Evolutionary conservation across 2,329 filamentous ascomycete species (phyloP), one percentile per base, ranked within the genome.

Genomic region (Colletotrichum magnum): DNA sequence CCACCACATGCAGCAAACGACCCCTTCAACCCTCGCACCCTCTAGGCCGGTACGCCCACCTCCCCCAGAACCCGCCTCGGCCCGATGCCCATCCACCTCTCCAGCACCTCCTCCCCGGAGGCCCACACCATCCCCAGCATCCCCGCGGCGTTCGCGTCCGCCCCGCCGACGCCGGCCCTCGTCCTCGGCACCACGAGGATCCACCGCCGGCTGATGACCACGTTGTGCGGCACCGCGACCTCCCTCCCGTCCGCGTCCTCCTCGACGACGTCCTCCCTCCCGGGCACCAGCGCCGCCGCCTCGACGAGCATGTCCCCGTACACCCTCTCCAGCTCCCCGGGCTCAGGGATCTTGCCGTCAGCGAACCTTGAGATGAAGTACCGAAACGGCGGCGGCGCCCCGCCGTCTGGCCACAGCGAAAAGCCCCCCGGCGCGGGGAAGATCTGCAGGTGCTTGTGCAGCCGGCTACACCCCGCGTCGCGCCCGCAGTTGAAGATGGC

Each of bases 401-500:
- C 21, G 15, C 64, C 59, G n/a, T 74, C 73, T 0, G 75, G 74
- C 72, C 77, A 75, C 28, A 72, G 61, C 60, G 62, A 64, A 69
- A 81, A 77, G 66, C 58, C 75, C 73, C 2, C 75, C 74, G 58
- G 69, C 12, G 64, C 70, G 6, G 81, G 82, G 6, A 85, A 73
- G 1, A 81, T 71, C 70, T 87, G 85, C 68, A 87, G 68, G 75
- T 86, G 85, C 74, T 87, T 87, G 70, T 87, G 85, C 57, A 81
- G 73, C 10, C 85, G 73, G 60, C 83, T 85, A 61, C 83, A 84
- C 1, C 85, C 84, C 6, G 80, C 82, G 4, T 76, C 76, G 47
- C 79, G 77, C 0, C 80, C 79, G 73, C 85, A 84, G 71, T 87
- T 87, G 75, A 81, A 87, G 18, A 87, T 81, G 15, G 79, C 74